Evolutionary conservation across 768 basidiomycete species (phyloP).

Genomic region (Naganishia antarctica): DNA sequence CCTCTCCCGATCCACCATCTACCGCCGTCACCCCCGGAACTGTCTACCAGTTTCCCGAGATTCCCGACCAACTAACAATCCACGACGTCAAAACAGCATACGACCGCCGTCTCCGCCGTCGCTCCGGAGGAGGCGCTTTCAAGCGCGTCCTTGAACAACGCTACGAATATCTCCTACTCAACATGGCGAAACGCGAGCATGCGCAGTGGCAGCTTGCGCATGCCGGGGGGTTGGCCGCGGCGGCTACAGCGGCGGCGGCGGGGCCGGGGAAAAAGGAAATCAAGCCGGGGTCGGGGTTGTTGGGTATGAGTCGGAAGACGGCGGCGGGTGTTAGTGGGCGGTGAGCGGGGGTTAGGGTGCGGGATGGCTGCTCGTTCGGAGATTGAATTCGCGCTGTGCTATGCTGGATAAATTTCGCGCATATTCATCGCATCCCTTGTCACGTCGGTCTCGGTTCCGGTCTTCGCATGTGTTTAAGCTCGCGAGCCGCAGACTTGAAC

Average conservation of each 20-base stretch:
- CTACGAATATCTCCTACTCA: conserved; percentile 1
- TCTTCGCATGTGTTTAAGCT: too few species aligned
- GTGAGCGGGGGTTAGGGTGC: too few species aligned
- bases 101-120: not conserved
- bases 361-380: too few species aligned
- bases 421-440: too few species aligned
- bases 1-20: too few species aligned
- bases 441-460: too few species aligned
- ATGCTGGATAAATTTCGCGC: too few species aligned
- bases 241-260: not conserved
- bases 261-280: not conserved
- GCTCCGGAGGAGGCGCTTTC: conserved; percentile 6
- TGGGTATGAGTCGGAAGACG: not conserved
- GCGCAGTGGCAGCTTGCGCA: not conserved
- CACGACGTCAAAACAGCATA: conserved; percentile 5
- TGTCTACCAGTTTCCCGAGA: conserved; percentile 1
- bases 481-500: too few species aligned
- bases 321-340: conserved; percentile 8
- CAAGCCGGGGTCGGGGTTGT: conserved; percentile 6
- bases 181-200: conserved; percentile 1
- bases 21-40: not conserved
- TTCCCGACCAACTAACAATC: not conserved
- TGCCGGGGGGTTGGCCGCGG: not conserved
- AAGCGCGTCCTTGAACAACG: conserved; percentile 3
- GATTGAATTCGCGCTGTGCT: too few species aligned